phyloP scores from a whole-genome alignment of 1,139 yeast species.

The Torulaspora pretoriensis region DNA sequence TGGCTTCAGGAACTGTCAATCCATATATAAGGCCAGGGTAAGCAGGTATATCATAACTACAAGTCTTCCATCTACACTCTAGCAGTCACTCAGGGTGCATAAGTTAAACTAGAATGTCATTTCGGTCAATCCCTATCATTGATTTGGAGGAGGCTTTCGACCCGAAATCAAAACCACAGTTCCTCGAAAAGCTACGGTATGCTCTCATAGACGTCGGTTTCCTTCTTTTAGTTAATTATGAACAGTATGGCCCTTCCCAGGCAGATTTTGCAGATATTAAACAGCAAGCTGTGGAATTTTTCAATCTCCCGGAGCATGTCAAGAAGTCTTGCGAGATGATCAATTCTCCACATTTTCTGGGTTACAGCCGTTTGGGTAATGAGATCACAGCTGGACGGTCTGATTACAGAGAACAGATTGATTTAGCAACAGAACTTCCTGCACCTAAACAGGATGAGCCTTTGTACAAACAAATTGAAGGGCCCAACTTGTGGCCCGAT shows the following conservation, averaged over 20 bases:
- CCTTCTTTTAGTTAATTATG: conserved; percentile 45
- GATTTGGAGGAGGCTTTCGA: conserved; percentile 28
- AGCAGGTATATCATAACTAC: no score
- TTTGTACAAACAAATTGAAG: conserved; percentile 54
- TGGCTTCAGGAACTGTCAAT: no score
- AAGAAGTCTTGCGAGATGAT: conserved; percentile 57
- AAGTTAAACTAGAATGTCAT: conserved; percentile 25
- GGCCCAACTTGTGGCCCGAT: conserved; percentile 64
- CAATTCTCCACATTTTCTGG: conserved; percentile 61
- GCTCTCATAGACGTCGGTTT: conserved; percentile 63
- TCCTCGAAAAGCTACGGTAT: conserved; percentile 46
- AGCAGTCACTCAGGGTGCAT: no score
- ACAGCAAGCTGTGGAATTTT: conserved; percentile 46
- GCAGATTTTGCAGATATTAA: conserved; percentile 43
- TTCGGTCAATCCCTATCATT: conserved; percentile 30
- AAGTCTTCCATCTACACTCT: no score
- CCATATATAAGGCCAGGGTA: no score
- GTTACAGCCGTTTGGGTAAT: conserved; percentile 62
- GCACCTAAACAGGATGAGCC: conserved; percentile 47
- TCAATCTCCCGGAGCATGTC: conserved; percentile 49
- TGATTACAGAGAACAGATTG: conserved; percentile 68
- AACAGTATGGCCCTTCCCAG: conserved; percentile 19
- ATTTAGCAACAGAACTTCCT: conserved; percentile 58
- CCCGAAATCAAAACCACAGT: conserved; percentile 42
- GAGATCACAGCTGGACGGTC: conserved; percentile 58